These are phyloP conservation scores for Capronia coronata DNA, from an alignment of 2,329 filamentous ascomycete species.

Conservation along the genomic window DNA sequence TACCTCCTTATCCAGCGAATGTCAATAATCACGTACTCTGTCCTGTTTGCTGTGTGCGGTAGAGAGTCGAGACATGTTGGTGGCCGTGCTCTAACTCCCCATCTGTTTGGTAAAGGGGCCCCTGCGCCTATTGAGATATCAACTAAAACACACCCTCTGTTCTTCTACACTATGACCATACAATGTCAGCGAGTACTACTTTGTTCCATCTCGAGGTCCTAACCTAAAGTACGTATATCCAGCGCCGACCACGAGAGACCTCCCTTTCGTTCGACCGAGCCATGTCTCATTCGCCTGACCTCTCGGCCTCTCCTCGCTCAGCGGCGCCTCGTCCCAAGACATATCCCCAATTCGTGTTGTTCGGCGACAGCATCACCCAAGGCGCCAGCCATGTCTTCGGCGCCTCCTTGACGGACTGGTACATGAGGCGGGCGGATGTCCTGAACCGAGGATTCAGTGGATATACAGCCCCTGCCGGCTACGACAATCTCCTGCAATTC, in stretches of 20 bases:
- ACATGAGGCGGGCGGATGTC: conserved; percentile 71
- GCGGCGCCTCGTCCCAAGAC: conserved; percentile 39
- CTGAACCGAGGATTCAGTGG: conserved; percentile 69
- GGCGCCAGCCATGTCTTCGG: conserved; percentile 45
- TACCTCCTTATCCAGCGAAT: no score
- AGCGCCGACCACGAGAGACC: no score
- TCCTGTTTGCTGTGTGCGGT: no score
- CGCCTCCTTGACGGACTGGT: conserved; percentile 34
- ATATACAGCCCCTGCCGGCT: conserved; percentile 41
- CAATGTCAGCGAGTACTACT: no score
- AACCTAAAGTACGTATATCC: background rate
- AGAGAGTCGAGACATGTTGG: no score
- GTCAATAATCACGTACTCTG: no score
- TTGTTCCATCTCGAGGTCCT: no score
- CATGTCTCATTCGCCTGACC: conserved; percentile 19
- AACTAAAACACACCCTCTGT: background rate
- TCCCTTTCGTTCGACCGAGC: background rate
- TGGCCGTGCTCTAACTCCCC: no score
- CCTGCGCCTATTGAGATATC: background rate
- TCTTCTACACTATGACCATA: no score
- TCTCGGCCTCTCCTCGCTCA: background rate
- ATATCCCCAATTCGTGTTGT: conserved; percentile 71
- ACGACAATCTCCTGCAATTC: conserved; percentile 18
- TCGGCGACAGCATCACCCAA: conserved; percentile 87
- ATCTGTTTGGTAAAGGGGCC: no score